Conservation (phyloP, 2,329 filamentous ascomycete species). For the Beauveria sp. region DNA sequence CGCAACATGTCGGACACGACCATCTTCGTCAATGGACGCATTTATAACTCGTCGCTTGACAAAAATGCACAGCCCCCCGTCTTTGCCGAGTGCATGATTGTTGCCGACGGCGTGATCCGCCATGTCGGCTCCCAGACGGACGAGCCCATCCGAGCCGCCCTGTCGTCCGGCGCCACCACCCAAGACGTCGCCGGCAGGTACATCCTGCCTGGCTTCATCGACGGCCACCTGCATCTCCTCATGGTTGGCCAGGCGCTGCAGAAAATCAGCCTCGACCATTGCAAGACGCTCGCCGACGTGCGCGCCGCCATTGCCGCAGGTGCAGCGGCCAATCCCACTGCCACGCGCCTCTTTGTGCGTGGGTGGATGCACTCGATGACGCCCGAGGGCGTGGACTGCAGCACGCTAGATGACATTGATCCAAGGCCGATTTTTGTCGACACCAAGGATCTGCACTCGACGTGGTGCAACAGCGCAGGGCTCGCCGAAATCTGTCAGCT, state of each 20-base stretch:
- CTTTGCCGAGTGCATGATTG: slow-evolving; percentile 26
- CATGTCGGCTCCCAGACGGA: slow-evolving; percentile 26
- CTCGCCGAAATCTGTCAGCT: slow-evolving; percentile 32
- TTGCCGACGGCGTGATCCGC: slow-evolving; percentile 26
- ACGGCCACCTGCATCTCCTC: slow-evolving; percentile 50
- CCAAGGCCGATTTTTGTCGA: slow-evolving; percentile 48
- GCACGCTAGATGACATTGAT: slow-evolving; percentile 42
- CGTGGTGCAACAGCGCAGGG: slow-evolving; percentile 47
- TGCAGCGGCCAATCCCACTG: slow-evolving; percentile 38
- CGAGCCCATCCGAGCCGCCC: slow-evolving; percentile 17
- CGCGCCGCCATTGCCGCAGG: slow-evolving; percentile 36
- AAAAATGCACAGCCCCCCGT: slow-evolving; percentile 15
- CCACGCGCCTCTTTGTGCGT: slow-evolving; percentile 42
- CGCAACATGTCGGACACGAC: background rate
- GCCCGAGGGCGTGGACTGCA: slow-evolving; percentile 35
- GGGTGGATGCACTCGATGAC: slow-evolving; percentile 50
- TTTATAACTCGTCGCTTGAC: slow-evolving; percentile 14
- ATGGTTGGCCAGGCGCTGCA: slow-evolving; percentile 45
- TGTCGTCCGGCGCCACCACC: slow-evolving; percentile 16
- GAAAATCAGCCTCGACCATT: slow-evolving; percentile 42
- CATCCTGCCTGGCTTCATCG: slow-evolving; percentile 49
- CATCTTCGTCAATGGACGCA: slow-evolving; percentile 17
- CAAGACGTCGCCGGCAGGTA: slow-evolving; percentile 26
- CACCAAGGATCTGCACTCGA: slow-evolving; percentile 48
- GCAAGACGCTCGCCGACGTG: slow-evolving; percentile 42